Conservation (phyloP, 1,284 basidiomycete genomes). For the Sporisorium reilianum region DNA sequence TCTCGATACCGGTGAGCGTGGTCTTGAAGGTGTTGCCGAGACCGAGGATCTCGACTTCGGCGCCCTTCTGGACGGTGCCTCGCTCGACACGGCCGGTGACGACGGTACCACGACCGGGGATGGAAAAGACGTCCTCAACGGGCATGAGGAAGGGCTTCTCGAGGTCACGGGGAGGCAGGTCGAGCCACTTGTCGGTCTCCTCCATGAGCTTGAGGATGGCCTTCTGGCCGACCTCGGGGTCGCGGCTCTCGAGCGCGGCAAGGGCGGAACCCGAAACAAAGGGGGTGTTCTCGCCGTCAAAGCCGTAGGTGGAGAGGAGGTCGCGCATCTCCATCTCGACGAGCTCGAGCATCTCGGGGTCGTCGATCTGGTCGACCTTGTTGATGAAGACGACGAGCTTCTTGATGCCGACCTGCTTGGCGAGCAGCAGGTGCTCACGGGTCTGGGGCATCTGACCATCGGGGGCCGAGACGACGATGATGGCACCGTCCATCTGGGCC, state of each 20-base stretch:
- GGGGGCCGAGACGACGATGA: conserved; percentile 89
- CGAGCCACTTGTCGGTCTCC: conserved; percentile 94
- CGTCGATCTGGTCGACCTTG: conserved; percentile 96
- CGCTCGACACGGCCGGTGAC: conserved; percentile 97
- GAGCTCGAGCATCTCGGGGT: conserved; percentile 98
- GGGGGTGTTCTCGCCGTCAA: conserved; percentile 96
- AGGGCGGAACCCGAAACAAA: conserved; percentile 97
- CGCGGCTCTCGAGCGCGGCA: conserved; percentile 91
- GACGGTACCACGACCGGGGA: conserved; percentile 97
- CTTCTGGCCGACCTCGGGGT: conserved; percentile 79
- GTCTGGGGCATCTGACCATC: conserved; percentile 99
- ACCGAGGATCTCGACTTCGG: conserved; percentile 94
- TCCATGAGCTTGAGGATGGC: conserved; percentile 88
- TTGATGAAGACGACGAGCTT: conserved; percentile 99
- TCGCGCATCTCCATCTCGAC: conserved; percentile 99
- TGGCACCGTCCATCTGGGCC: conserved; percentile 88
- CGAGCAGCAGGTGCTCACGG: conserved; percentile 95
- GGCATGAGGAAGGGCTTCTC: conserved; percentile 98
- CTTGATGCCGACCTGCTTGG: conserved; percentile 98
- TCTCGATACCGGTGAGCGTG: conserved; percentile 96
- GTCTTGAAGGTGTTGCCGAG: conserved; percentile 88
- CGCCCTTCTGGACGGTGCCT: conserved; percentile 90
- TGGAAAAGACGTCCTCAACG: conserved; percentile 97
- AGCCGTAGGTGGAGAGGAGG: conserved; percentile 85
- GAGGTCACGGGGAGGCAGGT: conserved; percentile 93